phyloP scores from a whole-genome alignment of 2,329 filamentous ascomycete genomes.

The Alternaria novae-zelandiae region DNA sequence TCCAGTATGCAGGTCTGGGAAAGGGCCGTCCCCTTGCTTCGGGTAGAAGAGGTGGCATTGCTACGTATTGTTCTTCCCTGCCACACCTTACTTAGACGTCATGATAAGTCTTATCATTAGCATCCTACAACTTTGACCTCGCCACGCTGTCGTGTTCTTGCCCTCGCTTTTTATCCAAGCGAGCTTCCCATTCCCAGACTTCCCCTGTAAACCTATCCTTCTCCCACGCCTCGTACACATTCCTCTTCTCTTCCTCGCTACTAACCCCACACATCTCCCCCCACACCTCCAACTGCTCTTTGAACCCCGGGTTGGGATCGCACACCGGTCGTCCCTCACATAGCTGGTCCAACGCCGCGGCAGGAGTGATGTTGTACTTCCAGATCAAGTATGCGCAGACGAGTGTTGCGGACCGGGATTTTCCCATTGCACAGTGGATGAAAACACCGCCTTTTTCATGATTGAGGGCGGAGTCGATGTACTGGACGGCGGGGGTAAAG shows the following conservation, averaged over 20 bases:
- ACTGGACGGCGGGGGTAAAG: conserved; percentile 28
- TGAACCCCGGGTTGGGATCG: conserved; percentile 44
- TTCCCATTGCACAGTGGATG: conserved; percentile 47
- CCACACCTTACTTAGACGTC: neutral
- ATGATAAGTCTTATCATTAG: neutral
- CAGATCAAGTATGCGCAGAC: conserved; percentile 44
- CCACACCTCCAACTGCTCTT: conserved; percentile 43
- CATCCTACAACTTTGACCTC: neutral
- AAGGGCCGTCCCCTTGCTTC: neutral
- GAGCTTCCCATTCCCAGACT: conserved; percentile 48
- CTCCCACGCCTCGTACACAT: conserved; percentile 43
- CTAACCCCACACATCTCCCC: conserved; percentile 32
- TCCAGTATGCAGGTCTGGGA: neutral
- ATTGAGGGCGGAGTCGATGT: conserved; percentile 32
- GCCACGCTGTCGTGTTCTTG: too few species aligned
- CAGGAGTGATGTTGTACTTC: conserved; percentile 27
- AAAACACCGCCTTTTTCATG: conserved; percentile 29
- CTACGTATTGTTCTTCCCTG: neutral
- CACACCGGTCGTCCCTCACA: conserved; percentile 44
- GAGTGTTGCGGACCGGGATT: conserved; percentile 40
- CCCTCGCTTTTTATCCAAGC: too few species aligned
- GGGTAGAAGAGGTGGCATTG: neutral
- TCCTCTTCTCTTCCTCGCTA: conserved; percentile 20
- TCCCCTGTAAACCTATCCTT: conserved; percentile 42
- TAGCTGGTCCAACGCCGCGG: conserved; percentile 32